Evolutionary conservation across 352 stramenopile genomes (phyloP), one percentile per base, ranked within the genome.

Genomic region (Globisporangium middletonii): DNA sequence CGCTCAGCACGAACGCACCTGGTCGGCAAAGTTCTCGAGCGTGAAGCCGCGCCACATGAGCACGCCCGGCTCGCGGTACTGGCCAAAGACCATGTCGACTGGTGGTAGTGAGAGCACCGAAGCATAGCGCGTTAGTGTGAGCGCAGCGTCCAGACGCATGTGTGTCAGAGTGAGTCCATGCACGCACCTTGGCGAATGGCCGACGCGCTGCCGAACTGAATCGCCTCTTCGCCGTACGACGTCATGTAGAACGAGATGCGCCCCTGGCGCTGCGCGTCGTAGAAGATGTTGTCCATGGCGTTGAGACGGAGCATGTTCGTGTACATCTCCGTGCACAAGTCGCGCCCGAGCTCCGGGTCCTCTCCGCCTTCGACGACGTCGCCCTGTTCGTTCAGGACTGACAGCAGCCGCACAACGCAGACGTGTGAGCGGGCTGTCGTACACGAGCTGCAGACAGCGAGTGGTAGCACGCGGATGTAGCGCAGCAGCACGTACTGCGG

Each of bases 31-130:
- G 54, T 98, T 86, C 53, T 99, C 82, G 3, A 99, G 67, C 12
- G 94, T 96, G 69, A 98, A 99, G 13, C 97, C 97, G 35, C 97
- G 83, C 96, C 96, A 99, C 92, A 99, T 98, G 16, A 99, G 79
- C 18, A 98, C 73, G 30, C 97, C 97, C 38, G 90, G 86, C 70
- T 99, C 97, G 16, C 97, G 86, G 67, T 99, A 99, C 73, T 99
- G 97, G 13, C 91, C 95, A 63, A 99, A 98, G 13, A 99, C 84
- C 65, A 96, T 89, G 75, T 99, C 97, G 37, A 82, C 73, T 65
- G 37, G 4, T 27, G 16, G 18, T 18, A 23, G 23, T 23, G 23
- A 23, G 23, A 23, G 23, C 23, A 23, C 23, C 23, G 23, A 23
- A 23, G 0, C 23, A 23, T 23, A 23, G 23, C 23, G 43, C 43